Evolutionary conservation across 2,329 filamentous ascomycete genomes (phyloP), one percentile per base, ranked within the genome.

Genomic region (Colletotrichum siamense): DNA sequence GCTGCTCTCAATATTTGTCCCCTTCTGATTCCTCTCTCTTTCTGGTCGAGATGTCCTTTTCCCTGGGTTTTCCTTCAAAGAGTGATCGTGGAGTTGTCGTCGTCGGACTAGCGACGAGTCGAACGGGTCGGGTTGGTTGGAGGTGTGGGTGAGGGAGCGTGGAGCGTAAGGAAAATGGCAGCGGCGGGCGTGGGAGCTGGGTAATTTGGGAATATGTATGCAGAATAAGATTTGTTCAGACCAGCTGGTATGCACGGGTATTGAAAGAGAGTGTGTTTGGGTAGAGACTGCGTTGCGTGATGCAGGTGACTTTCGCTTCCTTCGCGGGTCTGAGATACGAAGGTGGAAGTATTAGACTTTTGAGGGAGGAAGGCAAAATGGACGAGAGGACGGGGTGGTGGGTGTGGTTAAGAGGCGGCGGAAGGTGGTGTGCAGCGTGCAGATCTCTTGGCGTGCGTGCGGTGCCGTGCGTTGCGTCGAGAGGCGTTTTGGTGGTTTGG

Each of bases 371-470:
- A 24, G 39, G 39, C 8, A 16, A 26, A 16, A 30, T 10, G n/a
- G 22, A 36, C 6, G 15, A 30, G 13, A 10, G 32, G 59, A 34
- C 10, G 36, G 22, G 22, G 24, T n/a, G 52, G 30, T 15, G 24
- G 34, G 64, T 69, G 64, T 61, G 34, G 64, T 76, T 75, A 73
- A 71, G 52, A 71, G 64, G 59, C 67, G 34, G 26, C 15, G 59
- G 36, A 39, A 49, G 64, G 18, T 49, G 24, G 49, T 18, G 68
- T 49, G 49, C 12, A 26, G 15, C 24, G 30, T 68, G 69, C 69
- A 75, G 73, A 73, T 73, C 55, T 67, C 64, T 73, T 69, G 73
- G 70, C 57, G 70, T 64, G 5, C 39, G 73, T 73, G 73, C 64
- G 69, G 12, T 34, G 18, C 71, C 65, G 73, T 75, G 69, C 73